Conservation (phyloP, 345 rosid species). For the Citrus reticulata region DNA sequence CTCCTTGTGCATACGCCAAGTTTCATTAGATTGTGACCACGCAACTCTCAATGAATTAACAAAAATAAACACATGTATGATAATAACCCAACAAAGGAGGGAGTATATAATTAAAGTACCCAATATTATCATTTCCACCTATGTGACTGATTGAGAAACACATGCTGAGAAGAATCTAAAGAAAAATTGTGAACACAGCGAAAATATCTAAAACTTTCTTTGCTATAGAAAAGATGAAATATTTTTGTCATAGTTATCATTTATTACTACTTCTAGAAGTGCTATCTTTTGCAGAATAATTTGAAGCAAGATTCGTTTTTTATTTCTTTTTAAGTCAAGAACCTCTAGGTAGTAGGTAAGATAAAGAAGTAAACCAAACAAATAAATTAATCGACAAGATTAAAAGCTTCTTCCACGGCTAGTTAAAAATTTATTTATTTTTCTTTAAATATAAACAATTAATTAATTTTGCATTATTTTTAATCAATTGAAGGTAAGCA, state of each 20-base stretch:
- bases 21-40: too few species aligned
- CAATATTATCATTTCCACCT: too few species aligned
- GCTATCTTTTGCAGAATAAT: background rate
- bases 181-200: too few species aligned
- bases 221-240: background rate
- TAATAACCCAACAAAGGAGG: background rate
- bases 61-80: too few species aligned
- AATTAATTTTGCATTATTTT: background rate
- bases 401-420: background rate
- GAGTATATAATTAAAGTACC: too few species aligned
- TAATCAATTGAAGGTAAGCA: slow-evolving; percentile 55
- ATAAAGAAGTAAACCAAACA: background rate
- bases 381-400: background rate
- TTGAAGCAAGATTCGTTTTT: background rate
- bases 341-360: background rate
- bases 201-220: too few species aligned
- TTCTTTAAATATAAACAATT: background rate
- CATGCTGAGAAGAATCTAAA: too few species aligned
- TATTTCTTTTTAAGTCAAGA: background rate
- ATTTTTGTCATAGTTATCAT: background rate
- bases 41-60: too few species aligned
- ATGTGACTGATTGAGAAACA: too few species aligned
- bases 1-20: too few species aligned
- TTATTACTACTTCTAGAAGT: background rate
- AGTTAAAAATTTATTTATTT: background rate